phyloP scores from a whole-genome alignment of 306 rosid genomes.

The Trichosanthes cucumerina region DNA sequence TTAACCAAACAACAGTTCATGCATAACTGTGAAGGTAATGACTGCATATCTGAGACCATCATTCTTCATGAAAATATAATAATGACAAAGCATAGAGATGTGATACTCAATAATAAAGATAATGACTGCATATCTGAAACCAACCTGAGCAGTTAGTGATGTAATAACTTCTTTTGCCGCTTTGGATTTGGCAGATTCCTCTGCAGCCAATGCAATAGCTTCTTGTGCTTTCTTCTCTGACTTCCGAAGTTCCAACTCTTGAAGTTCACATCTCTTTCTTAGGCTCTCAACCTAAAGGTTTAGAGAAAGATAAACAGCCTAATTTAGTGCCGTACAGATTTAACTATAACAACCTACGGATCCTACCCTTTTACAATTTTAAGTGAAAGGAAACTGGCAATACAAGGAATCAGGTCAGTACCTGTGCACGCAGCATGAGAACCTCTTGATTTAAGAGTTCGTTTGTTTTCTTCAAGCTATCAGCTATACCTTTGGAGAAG shows the following conservation, averaged over 20 bases:
- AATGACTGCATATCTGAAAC: slow-evolving; percentile 10
- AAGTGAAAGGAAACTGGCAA: not conserved
- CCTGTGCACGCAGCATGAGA: slow-evolving; percentile 72
- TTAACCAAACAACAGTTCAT: not conserved
- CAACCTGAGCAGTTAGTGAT: slow-evolving; percentile 82
- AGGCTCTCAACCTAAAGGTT: slow-evolving; percentile 61
- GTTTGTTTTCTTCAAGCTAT: slow-evolving; percentile 83
- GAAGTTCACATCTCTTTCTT: slow-evolving; percentile 63
- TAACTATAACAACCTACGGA: not conserved
- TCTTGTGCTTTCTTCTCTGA: slow-evolving; percentile 74
- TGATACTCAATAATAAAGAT: not conserved
- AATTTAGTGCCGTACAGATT: not conserved
- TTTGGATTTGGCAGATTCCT: slow-evolving; percentile 71
- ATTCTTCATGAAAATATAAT: not conserved
- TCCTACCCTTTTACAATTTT: not conserved
- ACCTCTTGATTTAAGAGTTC: slow-evolving; percentile 81
- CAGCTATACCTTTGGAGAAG: slow-evolving; percentile 67
- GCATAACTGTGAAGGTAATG: not conserved
- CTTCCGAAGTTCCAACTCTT: slow-evolving; percentile 68
- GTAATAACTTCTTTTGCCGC: slow-evolving; percentile 94
- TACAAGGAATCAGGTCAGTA: slow-evolving; percentile 18
- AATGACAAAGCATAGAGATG: not conserved
- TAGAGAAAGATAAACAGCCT: slow-evolving; percentile 4
- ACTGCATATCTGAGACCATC: not conserved
- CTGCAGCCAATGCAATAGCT: slow-evolving; percentile 70